Base-by-base conservation (phyloP, 306 rosid species). In the Rosa persica region DNA sequence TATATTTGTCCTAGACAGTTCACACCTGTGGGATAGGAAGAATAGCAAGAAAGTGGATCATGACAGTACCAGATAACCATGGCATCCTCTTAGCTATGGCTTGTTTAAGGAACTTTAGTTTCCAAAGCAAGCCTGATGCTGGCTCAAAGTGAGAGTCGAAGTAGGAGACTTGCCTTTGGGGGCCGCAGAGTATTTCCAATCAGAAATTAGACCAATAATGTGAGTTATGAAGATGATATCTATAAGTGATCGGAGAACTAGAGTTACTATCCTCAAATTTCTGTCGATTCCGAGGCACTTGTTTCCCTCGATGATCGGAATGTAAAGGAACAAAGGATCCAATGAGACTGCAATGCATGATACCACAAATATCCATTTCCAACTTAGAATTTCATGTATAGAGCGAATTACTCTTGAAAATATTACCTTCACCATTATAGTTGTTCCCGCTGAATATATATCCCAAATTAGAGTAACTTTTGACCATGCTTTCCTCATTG, bases 261-360 rank as follows among this genome's bases (percentile, higher is more conserved):
- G 81, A 4, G 83, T 74, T 8, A 81, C 55, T 17, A 4, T 75
- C 78, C 46, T 72, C 83, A 83, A 70, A 38, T 55, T 72, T 34
- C 25, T 34, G 77, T 83, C 83, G 66, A 72, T 49, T 75, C 78
- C 68, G 44, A 83, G 78, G 71, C 83, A 83, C 58, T 71, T 79
- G 67, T 70, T 15, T 3, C 20, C 44, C 2, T 76, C 20, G 17
- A 83, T 57, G 68, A 76, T 70, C 3, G 83, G 83, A 74, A 83
- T 72, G 67, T 83, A 83, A 36, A 83, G 72, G 80, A 83, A 83
- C 80, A 83, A 65, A 8, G 86, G 81, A 71, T 83, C 86, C 74
- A 72, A 49, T 5, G 74, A 75, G 49, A 79, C 83, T 23, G 86
- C 86, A 65, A 83, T 36, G 57, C 83, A 71, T 38, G 83, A 83